phyloP scores from a whole-genome alignment of 441 rosid genomes.

The Arabidopsis lyrata region DNA sequence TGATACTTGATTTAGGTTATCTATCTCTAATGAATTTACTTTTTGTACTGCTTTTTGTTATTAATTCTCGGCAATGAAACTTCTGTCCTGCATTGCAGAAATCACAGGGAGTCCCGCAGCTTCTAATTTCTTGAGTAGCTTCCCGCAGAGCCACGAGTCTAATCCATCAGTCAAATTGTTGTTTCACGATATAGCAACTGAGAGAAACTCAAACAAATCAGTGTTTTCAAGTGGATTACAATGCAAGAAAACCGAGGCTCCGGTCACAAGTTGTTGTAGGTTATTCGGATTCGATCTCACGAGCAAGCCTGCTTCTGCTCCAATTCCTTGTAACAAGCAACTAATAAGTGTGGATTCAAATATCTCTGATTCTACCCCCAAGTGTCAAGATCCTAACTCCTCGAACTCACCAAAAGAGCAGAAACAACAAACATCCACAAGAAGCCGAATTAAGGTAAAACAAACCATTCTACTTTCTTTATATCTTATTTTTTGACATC shows the following conservation, averaged over 20 bases:
- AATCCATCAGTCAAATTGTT: constrained; percentile 53
- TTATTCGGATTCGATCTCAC: constrained; percentile 82
- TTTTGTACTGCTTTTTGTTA: not conserved
- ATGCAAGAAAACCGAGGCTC: constrained; percentile 51
- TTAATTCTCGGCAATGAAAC: not conserved
- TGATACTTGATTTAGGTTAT: not conserved
- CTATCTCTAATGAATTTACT: constrained; percentile 10
- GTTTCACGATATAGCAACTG: constrained; percentile 47
- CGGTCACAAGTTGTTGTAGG: constrained; percentile 56
- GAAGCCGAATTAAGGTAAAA: constrained; percentile 81
- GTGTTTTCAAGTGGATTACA: constrained; percentile 32
- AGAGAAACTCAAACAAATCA: constrained; percentile 1
- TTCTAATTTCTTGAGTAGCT: constrained; percentile 34
- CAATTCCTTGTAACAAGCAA: constrained; percentile 48
- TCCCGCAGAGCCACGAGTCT: constrained; percentile 38
- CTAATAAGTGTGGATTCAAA: constrained; percentile 36
- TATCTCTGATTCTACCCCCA: constrained; percentile 47
- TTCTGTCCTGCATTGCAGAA: constrained; percentile 4
- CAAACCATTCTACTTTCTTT: constrained; percentile 24
- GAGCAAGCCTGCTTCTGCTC: constrained; percentile 43
- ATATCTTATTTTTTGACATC: too few species aligned
- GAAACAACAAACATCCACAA: constrained; percentile 56
- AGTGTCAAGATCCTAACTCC: constrained; percentile 51
- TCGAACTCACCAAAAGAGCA: constrained; percentile 45
- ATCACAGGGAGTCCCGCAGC: constrained; percentile 38